A percentile compares a stretch with the other conserved stretches of the same genome.
These are phyloP conservation scores for Chlamydomonas sp. DNA, from an alignment of 139 green algal genomes.

Conservation along the genomic window DNA sequence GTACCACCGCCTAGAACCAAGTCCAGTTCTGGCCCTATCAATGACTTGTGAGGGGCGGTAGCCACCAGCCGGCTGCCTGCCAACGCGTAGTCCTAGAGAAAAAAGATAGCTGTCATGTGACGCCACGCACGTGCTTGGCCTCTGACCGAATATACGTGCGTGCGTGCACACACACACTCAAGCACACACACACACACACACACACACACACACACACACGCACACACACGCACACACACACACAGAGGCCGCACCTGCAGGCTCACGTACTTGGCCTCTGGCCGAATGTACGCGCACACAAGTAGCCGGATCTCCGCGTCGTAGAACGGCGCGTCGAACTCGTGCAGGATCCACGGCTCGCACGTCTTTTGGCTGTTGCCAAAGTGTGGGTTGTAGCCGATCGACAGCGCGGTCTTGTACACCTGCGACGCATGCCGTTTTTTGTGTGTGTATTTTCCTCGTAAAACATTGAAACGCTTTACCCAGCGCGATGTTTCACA, in stretches of 20 bases:
- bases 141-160: no score
- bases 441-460: no score
- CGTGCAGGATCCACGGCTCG: slow-evolving; percentile 17
- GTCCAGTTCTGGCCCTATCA: no score
- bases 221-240: not conserved
- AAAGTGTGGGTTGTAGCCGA: slow-evolving; percentile 86
- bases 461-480: no score
- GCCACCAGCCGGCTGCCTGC: no score
- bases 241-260: slow-evolving; percentile 24
- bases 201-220: not conserved
- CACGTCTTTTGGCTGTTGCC: slow-evolving; percentile 56
- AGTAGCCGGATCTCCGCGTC: slow-evolving; percentile 53
- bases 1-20: no score
- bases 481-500: no score
- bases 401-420: slow-evolving; percentile 61
- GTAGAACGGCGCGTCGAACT: slow-evolving; percentile 63
- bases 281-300: slow-evolving; percentile 80
- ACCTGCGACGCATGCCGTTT: slow-evolving; percentile 18
- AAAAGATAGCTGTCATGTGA: no score
- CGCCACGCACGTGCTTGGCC: no score
- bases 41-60: no score
- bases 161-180: not conserved
- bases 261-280: slow-evolving; percentile 77
- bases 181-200: not conserved
- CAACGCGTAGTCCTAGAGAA: no score